A percentile compares a stretch with the other conserved stretches of the same genome.
These are phyloP conservation scores for Epipyxis sp. DNA, from an alignment of 108 stramenopile genomes.

Conservation along the genomic window DNA sequence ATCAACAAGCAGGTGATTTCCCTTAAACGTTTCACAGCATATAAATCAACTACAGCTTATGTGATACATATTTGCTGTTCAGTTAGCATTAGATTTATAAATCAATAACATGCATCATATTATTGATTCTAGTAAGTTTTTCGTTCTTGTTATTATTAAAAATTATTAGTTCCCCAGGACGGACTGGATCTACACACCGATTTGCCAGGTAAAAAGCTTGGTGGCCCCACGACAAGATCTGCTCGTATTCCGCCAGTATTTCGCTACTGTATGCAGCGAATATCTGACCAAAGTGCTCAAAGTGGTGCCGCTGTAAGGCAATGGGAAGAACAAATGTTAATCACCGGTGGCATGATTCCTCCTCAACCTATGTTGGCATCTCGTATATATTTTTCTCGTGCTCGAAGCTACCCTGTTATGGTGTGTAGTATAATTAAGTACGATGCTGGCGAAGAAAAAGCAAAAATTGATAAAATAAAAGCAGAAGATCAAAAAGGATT, in stretches of 20 bases:
- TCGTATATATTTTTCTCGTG: slow-evolving; percentile 68
- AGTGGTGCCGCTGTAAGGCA: too few species aligned
- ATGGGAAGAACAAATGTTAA: slow-evolving; percentile 19
- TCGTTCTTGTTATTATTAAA: too few species aligned
- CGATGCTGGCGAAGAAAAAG: slow-evolving; percentile 77
- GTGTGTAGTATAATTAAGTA: slow-evolving; percentile 73
- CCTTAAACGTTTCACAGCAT: neutral
- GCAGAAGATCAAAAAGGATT: slow-evolving; percentile 60
- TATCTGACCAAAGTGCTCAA: slow-evolving; percentile 19
- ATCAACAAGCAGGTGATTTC: neutral
- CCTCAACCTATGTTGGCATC: slow-evolving; percentile 68
- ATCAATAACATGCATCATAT: too few species aligned
- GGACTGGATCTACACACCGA: neutral
- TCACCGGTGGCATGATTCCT: too few species aligned
- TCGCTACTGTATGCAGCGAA: slow-evolving; percentile 4
- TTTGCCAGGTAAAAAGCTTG: neutral
- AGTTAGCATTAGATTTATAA: neutral
- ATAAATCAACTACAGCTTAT: neutral
- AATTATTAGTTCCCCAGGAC: neutral
- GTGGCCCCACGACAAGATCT: neutral
- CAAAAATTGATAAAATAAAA: slow-evolving; percentile 74
- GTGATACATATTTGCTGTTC: neutral
- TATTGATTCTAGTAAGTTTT: too few species aligned
- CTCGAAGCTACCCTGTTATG: slow-evolving; percentile 64
- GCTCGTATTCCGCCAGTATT: neutral